These are phyloP conservation scores for Acephala macrosclerotiorum DNA, from an alignment of 2,329 filamentous ascomycete species.

Conservation along the genomic window DNA sequence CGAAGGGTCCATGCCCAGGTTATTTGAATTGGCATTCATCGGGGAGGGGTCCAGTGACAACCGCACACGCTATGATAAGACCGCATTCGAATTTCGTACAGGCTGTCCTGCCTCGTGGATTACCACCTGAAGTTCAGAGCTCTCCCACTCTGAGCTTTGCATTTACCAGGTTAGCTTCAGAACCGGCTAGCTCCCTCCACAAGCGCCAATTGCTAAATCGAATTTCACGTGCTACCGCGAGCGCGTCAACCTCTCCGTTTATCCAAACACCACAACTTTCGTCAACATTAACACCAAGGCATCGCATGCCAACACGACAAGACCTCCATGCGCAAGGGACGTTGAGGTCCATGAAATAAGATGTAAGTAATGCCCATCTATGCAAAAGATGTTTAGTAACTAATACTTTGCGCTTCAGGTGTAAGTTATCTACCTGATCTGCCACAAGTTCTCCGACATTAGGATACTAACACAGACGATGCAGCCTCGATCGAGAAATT, in stretches of 20 bases:
- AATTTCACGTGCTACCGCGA: background rate
- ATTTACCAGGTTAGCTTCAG: background rate
- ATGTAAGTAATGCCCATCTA: constrained; percentile 2
- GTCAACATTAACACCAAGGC: background rate
- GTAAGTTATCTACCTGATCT: constrained; percentile 7
- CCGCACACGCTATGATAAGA: constrained; percentile 22
- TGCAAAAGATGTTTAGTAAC: background rate
- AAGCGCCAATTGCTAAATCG: background rate
- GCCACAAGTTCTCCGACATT: background rate
- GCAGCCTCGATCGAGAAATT: constrained; percentile 86
- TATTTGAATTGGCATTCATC: constrained; percentile 32
- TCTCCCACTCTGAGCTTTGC: constrained; percentile 6
- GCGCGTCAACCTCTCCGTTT: constrained; percentile 2
- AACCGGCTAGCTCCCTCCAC: background rate
- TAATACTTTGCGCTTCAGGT: constrained; percentile 9
- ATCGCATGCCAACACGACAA: constrained; percentile 6
- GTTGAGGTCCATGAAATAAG: background rate
- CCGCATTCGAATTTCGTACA: constrained; percentile 25
- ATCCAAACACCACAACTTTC: constrained; percentile 5
- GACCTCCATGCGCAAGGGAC: background rate
- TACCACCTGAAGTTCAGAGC: background rate
- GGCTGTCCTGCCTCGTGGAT: constrained; percentile 26
- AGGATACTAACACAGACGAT: background rate
- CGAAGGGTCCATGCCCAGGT: constrained; percentile 36
- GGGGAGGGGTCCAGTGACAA: constrained; percentile 35